phyloP scores from a whole-genome alignment of 495 filamentous ascomycete species.

The Penicillium simplicissimum region DNA sequence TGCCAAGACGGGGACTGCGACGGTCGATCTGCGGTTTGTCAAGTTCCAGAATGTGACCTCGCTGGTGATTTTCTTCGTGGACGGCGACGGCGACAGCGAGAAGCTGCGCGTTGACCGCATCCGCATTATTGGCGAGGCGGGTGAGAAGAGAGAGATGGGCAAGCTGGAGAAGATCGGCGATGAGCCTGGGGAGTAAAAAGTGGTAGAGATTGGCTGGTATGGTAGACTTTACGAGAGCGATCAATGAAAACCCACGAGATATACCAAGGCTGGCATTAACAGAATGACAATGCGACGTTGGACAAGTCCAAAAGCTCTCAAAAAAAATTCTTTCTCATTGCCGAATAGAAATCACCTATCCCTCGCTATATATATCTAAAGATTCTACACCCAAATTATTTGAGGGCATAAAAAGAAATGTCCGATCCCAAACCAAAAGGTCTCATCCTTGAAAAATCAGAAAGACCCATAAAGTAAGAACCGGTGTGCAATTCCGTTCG shows the following conservation, averaged over 20 bases:
- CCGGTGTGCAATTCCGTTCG: conserved; percentile 59
- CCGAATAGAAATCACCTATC: conserved; percentile 28
- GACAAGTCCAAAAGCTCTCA: not conserved
- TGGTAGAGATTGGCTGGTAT: conserved; percentile 11
- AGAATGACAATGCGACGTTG: not conserved
- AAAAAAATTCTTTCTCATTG: not conserved
- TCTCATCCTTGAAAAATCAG: conserved; percentile 46
- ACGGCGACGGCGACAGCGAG: conserved; percentile 83
- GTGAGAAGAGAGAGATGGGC: conserved; percentile 88
- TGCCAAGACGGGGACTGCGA: conserved; percentile 76
- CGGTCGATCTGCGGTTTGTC: conserved; percentile 82
- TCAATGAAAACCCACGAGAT: not conserved
- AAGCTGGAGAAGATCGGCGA: conserved; percentile 96
- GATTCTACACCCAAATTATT: too few relatives aligned
- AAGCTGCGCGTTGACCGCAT: conserved; percentile 85
- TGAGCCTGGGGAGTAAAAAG: conserved; percentile 60
- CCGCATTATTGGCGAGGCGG: conserved; percentile 85
- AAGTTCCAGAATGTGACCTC: conserved; percentile 94
- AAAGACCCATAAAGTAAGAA: conserved; percentile 55
- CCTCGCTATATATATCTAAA: too few relatives aligned
- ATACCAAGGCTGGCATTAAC: not conserved
- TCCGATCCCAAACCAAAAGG: conserved; percentile 56
- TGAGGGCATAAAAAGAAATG: conserved; percentile 28
- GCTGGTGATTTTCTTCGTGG: conserved; percentile 83
- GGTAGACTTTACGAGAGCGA: conserved; percentile 5